Evolutionary conservation across 1,139 yeast species (phyloP).

Genomic region (Hansenula anomala): DNA sequence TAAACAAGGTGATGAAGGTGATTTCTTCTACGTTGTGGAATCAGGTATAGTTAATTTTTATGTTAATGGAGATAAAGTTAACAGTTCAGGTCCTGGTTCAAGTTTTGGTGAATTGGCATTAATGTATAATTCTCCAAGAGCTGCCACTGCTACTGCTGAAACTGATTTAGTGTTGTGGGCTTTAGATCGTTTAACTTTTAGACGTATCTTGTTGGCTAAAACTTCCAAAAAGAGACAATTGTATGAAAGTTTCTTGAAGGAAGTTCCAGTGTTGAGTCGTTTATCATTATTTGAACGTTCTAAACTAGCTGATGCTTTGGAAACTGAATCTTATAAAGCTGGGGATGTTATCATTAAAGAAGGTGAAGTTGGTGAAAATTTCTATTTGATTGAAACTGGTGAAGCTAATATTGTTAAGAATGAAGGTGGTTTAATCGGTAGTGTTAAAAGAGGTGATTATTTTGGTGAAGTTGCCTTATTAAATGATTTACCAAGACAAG

Average conservation of each 20-base stretch:
- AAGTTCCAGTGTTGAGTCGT: conserved; percentile 70
- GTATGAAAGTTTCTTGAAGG: conserved; percentile 86
- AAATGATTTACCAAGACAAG: conserved; percentile 91
- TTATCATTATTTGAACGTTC: conserved; percentile 83
- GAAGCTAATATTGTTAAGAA: conserved; percentile 61
- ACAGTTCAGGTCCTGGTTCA: conserved; percentile 75
- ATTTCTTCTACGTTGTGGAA: conserved; percentile 87
- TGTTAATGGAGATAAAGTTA: conserved; percentile 70
- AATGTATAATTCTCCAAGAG: conserved; percentile 97
- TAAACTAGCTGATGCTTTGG: conserved; percentile 90
- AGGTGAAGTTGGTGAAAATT: conserved; percentile 90
- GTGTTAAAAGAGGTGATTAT: conserved; percentile 77
- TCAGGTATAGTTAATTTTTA: conserved; percentile 77
- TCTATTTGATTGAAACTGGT: conserved; percentile 87
- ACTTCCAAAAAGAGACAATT: conserved; percentile 85
- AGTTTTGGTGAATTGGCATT: conserved; percentile 96
- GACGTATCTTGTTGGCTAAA: conserved; percentile 85
- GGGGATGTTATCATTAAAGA: conserved; percentile 78
- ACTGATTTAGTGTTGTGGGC: conserved; percentile 82
- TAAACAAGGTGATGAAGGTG: conserved; percentile 95
- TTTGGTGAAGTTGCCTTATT: conserved; percentile 94
- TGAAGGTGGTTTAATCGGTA: conserved; percentile 56
- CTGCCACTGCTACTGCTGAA: conserved; percentile 85
- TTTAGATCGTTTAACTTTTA: conserved; percentile 86
- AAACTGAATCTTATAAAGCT: conserved; percentile 65